Base-by-base conservation (phyloP, 345 rosid genomes). In the Firmiana major region DNA sequence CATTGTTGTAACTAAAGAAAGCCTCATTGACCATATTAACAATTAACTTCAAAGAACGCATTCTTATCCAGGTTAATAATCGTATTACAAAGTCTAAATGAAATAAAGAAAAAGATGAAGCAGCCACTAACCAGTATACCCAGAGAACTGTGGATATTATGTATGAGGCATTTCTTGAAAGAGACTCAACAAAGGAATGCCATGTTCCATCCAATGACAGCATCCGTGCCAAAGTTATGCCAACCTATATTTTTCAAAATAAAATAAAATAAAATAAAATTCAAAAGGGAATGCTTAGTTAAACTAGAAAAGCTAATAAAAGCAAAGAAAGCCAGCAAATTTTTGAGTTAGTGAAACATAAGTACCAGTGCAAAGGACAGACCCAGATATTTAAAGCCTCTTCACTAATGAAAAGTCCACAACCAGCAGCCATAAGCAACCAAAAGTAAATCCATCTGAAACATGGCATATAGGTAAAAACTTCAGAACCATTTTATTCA, bases 371-470 rank as follows among this genome's bases (percentile, higher is more conserved):
- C 60, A 84, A 81, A 87, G 84, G 92, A 94, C 97, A 90, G 81
- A 92, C 97, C 98, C 98, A 94, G 77, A 90, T 89, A 88, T 94
- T 94, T 81, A 94, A 82, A 80, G 97, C 93, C 84, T 94, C 98
- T 84, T 94, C 94, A 79, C 98, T 92, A 67, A 92, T 84, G 83
- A 94, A 92, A 69, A 94, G 86, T 80, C 97, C 97, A 22, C 81
- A 92, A 16, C 97, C 97, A 48, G 98, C 98, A 73, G 97, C 97
- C 97, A 94, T 92, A 57, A 91, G 90, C 90, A 92, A 84, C 97
- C 97, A 91, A 80, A 94, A 94, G 90, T 94, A 94, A 66, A 94
- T 73, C 96, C 97, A 94, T 83, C 97, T 92, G 89, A 75, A 83
- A 79, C 73, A 42, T 5, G 24, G 67, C 59, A 65, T 63, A 6